phyloP scores from a whole-genome alignment of 352 stramenopile species.

The Peronosclerospora sorghi region DNA sequence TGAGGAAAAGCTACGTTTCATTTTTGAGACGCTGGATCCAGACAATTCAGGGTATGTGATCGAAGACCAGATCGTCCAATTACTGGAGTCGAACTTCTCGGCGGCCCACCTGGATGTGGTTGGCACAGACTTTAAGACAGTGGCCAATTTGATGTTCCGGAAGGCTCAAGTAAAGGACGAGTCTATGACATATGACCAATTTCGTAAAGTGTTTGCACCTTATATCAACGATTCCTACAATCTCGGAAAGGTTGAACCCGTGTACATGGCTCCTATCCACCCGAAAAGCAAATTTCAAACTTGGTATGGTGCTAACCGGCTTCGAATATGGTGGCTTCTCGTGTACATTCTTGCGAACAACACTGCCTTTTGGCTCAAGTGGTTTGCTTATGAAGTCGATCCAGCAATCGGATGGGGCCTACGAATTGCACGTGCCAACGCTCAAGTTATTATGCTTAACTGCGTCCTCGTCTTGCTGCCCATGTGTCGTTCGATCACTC shows the following conservation, averaged over 20 bases:
- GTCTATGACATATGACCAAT: constrained; percentile 61
- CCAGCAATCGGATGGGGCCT: constrained; percentile 64
- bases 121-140: constrained; percentile 52
- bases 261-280: constrained; percentile 17
- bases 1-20: constrained; percentile 74
- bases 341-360: constrained; percentile 64
- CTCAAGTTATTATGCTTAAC: constrained; percentile 73
- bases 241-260: constrained; percentile 25
- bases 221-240: constrained; percentile 59
- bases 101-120: constrained; percentile 60
- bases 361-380: constrained; percentile 65
- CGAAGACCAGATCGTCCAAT: constrained; percentile 44
- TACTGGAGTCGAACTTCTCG: constrained; percentile 68
- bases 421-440: constrained; percentile 54
- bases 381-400: constrained; percentile 57
- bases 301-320: constrained; percentile 59
- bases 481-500: constrained; percentile 69
- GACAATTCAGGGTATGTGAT: constrained; percentile 42
- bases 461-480: constrained; percentile 61
- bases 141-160: constrained; percentile 59
- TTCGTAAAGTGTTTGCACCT: constrained; percentile 52
- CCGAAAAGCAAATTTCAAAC: constrained; percentile 47
- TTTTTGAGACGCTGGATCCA: constrained; percentile 73
- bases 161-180: constrained; percentile 48
- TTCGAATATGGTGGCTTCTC: constrained; percentile 73